These are phyloP conservation scores for Paraphaeosphaeria minitans DNA, from an alignment of 2,329 filamentous ascomycete genomes.

Conservation along the genomic window DNA sequence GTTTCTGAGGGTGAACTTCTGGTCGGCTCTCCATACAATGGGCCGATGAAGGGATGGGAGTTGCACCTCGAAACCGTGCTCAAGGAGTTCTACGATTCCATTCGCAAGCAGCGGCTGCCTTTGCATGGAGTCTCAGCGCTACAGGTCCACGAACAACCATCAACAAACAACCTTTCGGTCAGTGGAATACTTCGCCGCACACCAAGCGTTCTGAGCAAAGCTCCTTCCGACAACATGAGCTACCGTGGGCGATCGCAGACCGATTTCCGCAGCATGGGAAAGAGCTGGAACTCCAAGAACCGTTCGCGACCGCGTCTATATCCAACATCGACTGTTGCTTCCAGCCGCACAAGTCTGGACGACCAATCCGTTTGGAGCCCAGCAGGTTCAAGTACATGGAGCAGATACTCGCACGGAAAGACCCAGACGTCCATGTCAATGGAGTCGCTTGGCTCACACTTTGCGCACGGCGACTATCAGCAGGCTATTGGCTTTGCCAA, in stretches of 20 bases:
- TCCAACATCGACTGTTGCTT: constrained; percentile 79
- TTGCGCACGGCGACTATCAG: constrained; percentile 81
- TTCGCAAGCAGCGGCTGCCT: constrained; percentile 84
- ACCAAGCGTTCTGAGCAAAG: constrained; percentile 90
- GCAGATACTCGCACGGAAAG: constrained; percentile 88
- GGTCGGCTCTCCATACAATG: constrained; percentile 77
- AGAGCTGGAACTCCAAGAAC: constrained; percentile 83
- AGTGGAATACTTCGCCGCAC: constrained; percentile 76
- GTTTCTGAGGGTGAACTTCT: constrained; percentile 70
- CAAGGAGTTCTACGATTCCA: constrained; percentile 89
- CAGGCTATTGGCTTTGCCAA: constrained; percentile 98
- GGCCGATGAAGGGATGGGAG: constrained; percentile 81
- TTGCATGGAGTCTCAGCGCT: constrained; percentile 72
- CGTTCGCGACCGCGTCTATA: constrained; percentile 79
- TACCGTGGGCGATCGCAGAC: constrained; percentile 72
- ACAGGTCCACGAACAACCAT: constrained; percentile 52
- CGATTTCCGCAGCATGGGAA: constrained; percentile 67
- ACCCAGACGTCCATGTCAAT: constrained; percentile 91
- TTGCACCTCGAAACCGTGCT: constrained; percentile 86
- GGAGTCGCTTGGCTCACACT: constrained; percentile 81
- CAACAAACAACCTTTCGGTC: constrained; percentile 70
- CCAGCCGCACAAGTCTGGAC: constrained; percentile 91
- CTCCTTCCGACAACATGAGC: constrained; percentile 79
- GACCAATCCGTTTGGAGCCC: constrained; percentile 93
- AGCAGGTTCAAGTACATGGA: constrained; percentile 90